These are phyloP conservation scores for Papiliotrema nemorosa DNA, from an alignment of 1,284 basidiomycete species.

Conservation along the genomic window DNA sequence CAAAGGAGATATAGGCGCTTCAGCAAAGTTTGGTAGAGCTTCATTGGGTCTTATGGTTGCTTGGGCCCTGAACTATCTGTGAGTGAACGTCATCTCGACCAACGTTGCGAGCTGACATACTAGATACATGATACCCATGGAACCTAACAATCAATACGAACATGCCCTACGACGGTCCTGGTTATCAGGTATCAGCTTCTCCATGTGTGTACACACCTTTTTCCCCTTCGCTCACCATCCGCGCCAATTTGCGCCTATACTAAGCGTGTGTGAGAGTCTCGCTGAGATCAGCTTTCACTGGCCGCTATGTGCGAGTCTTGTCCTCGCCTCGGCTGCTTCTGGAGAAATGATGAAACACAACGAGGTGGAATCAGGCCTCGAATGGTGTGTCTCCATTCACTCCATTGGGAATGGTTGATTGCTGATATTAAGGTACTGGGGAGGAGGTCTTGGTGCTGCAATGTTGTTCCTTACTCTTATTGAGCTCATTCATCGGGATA, in stretches of 20 bases:
- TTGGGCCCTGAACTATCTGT: conserved; percentile 50
- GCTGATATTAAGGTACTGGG: conserved; percentile 39
- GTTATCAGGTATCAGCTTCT: conserved; percentile 45
- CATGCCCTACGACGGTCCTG: conserved; percentile 49
- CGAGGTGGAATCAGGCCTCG: conserved; percentile 16
- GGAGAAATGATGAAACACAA: conserved; percentile 35
- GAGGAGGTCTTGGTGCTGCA: conserved; percentile 43
- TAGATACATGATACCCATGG: conserved; percentile 28
- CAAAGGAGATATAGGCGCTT: conserved; percentile 22
- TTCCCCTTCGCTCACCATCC: background rate
- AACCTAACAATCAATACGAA: conserved; percentile 36
- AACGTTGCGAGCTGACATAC: conserved; percentile 3
- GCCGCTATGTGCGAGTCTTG: conserved; percentile 44
- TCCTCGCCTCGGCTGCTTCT: conserved; percentile 46
- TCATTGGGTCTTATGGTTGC: conserved; percentile 48
- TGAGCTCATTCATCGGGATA: conserved; percentile 40
- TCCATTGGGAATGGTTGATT: background rate
- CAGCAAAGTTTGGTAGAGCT: conserved; percentile 42
- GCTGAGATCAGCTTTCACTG: conserved; percentile 36
- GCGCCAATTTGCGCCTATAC: background rate
- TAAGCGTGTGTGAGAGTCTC: background rate
- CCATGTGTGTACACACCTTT: conserved; percentile 22
- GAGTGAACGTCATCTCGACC: conserved; percentile 17
- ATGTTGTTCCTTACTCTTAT: conserved; percentile 42
- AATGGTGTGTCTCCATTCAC: conserved; percentile 22